These are phyloP conservation scores for Solanum rostratum DNA, from an alignment of 257 asterid genomes.

Conservation along the genomic window DNA sequence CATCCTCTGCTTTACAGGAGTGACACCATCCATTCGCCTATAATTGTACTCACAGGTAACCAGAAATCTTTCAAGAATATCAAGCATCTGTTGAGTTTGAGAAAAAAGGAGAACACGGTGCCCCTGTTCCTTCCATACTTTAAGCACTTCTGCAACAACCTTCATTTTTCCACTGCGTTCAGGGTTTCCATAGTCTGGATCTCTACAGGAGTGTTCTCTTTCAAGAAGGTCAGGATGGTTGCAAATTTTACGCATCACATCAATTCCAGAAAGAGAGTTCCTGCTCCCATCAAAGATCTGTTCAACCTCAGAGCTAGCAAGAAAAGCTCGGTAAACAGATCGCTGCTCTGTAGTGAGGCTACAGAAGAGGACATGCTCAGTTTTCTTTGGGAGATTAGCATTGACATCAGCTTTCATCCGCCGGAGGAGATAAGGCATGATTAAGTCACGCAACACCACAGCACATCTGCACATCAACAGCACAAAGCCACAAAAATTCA, in stretches of 20 bases:
- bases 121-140: conserved; percentile 92
- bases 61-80: conserved; percentile 77
- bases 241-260: conserved; percentile 95
- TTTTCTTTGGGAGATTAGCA: conserved; percentile 86
- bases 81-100: conserved; percentile 98
- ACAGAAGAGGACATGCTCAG: conserved; percentile 97
- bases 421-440: conserved; percentile 98
- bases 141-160: conserved; percentile 82
- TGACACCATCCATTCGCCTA: conserved; percentile 93
- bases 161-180: conserved; percentile 91
- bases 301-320: conserved; percentile 97
- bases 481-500: background rate
- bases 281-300: conserved; percentile 80
- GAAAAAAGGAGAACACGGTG: conserved; percentile 93
- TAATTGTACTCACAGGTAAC: conserved; percentile 39
- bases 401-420: conserved; percentile 94
- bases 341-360: conserved; percentile 85
- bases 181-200: conserved; percentile 92
- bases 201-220: conserved; percentile 71
- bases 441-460: conserved; percentile 87
- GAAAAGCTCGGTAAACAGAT: conserved; percentile 88
- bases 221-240: conserved; percentile 98
- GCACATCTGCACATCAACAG: conserved; percentile 65
- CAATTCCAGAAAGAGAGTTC: conserved; percentile 86
- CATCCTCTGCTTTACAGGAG: conserved; percentile 91